A percentile compares a stretch with the other conserved stretches of the same genome.
phyloP scores from a whole-genome alignment of 1,284 basidiomycete species.

The Sanghuangporus weigelae region DNA sequence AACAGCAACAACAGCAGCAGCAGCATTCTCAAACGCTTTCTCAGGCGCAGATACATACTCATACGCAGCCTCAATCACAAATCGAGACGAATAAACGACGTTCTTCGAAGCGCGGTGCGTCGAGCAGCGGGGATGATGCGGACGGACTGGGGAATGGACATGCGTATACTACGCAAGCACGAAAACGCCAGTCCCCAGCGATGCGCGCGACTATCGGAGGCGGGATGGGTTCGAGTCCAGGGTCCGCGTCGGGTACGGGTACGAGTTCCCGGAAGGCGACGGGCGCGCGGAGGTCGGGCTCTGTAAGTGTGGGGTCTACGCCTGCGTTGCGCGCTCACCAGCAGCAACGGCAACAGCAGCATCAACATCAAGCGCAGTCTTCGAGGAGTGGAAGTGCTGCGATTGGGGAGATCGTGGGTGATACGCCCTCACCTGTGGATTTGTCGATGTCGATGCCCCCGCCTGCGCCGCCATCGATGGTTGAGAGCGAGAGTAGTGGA shows the following conservation, averaged over 20 bases:
- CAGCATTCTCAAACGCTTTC: constrained; percentile 20
- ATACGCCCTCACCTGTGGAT: constrained; percentile 81
- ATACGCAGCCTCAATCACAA: constrained; percentile 18
- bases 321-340: constrained; percentile 45
- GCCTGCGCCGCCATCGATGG: constrained; percentile 49
- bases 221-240: not conserved
- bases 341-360: constrained; percentile 5
- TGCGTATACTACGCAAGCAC: constrained; percentile 23
- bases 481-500: constrained; percentile 19
- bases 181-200: constrained; percentile 50
- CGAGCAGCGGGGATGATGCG: constrained; percentile 34
- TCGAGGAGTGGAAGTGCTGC: constrained; percentile 27
- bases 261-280: constrained; percentile 26
- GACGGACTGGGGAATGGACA: not conserved
- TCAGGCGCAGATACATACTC: not conserved
- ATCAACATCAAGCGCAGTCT: not conserved
- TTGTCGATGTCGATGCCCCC: constrained; percentile 80
- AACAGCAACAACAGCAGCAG: constrained; percentile 2
- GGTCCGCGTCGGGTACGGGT: not conserved
- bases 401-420: constrained; percentile 41
- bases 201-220: constrained; percentile 32
- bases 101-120: constrained; percentile 36
- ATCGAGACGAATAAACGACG: constrained; percentile 25
- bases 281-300: constrained; percentile 24
- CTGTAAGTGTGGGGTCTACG: constrained; percentile 58